phyloP scores from a whole-genome alignment of 1,139 yeast genomes.

The Diutina rugosa region DNA sequence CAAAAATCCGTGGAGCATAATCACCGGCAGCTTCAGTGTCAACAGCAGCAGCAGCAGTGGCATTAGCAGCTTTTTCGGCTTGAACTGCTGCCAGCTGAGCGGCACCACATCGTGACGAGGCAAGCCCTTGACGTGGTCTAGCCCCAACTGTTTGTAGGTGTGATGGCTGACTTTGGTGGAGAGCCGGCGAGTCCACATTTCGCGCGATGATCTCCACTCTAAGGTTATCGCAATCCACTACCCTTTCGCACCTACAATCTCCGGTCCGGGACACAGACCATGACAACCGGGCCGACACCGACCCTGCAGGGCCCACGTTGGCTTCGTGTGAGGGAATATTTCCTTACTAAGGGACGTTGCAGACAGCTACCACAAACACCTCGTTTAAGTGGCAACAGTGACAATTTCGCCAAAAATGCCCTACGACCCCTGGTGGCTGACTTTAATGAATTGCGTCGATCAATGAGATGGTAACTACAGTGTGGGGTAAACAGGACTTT shows the following conservation, averaged over 20 bases:
- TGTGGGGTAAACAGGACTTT: too few species aligned
- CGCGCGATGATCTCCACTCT: neutral
- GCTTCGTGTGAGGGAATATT: neutral
- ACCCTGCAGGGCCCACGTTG: neutral
- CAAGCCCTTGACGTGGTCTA: slow-evolving; percentile 3
- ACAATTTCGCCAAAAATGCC: too few species aligned
- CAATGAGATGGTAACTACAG: too few species aligned
- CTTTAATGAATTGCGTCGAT: too few species aligned
- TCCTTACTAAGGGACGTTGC: neutral
- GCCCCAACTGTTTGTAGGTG: slow-evolving; percentile 1
- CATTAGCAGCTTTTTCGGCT: slow-evolving; percentile 2
- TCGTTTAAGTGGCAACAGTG: neutral
- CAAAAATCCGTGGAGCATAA: slow-evolving; percentile 37
- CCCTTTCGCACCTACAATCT: neutral
- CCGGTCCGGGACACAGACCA: neutral
- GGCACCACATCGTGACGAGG: slow-evolving; percentile 2
- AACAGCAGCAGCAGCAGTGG: neutral
- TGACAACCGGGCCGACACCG: neutral
- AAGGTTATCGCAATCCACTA: too few species aligned
- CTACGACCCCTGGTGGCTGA: too few species aligned
- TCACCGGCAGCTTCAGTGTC: slow-evolving; percentile 13
- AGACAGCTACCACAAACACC: neutral
- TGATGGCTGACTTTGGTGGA: slow-evolving; percentile 1
- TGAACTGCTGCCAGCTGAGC: slow-evolving; percentile 3
- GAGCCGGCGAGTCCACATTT: neutral